Percentiles rank a stretch among this genome's conserved stretches.
These are phyloP conservation scores for Candida patagonica DNA, from an alignment of 805 yeast species.

Conservation along the genomic window DNA sequence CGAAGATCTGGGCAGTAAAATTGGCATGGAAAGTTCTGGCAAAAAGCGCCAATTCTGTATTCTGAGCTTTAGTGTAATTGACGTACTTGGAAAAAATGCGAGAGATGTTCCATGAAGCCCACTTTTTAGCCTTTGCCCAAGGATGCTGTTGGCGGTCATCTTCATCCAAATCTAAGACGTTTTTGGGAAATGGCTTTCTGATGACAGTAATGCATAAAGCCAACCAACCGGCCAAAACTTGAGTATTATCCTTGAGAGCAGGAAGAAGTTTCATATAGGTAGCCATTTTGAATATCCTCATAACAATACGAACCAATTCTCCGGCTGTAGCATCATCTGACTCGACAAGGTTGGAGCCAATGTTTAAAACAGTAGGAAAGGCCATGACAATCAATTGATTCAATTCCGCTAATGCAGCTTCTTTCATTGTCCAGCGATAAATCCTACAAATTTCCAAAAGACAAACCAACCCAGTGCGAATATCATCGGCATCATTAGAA, in stretches of 20 bases:
- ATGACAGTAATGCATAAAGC: conserved; percentile 64
- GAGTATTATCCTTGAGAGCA: conserved; percentile 45
- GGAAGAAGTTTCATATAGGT: conserved; percentile 61
- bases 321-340: conserved; percentile 41
- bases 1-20: conserved; percentile 66
- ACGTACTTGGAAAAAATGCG: conserved; percentile 68
- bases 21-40: conserved; percentile 42
- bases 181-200: conserved; percentile 47
- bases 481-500: conserved; percentile 33
- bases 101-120: conserved; percentile 75
- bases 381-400: conserved; percentile 46
- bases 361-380: conserved; percentile 56
- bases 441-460: conserved; percentile 60
- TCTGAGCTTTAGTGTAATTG: conserved; percentile 17
- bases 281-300: conserved; percentile 71
- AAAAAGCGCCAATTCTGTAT: conserved; percentile 54
- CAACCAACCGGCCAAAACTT: conserved; percentile 54
- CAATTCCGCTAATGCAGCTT: conserved; percentile 28
- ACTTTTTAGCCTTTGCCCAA: conserved; percentile 74
- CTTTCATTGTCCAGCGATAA: conserved; percentile 60
- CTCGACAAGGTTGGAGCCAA: conserved; percentile 48
- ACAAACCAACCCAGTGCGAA: conserved; percentile 63
- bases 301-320: conserved; percentile 63
- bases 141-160: conserved; percentile 45
- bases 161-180: conserved; percentile 41